These are phyloP conservation scores for Sphagnum tenellum DNA, from an alignment of 225 moss, liverwort and hornwort genomes.

Conservation along the genomic window DNA sequence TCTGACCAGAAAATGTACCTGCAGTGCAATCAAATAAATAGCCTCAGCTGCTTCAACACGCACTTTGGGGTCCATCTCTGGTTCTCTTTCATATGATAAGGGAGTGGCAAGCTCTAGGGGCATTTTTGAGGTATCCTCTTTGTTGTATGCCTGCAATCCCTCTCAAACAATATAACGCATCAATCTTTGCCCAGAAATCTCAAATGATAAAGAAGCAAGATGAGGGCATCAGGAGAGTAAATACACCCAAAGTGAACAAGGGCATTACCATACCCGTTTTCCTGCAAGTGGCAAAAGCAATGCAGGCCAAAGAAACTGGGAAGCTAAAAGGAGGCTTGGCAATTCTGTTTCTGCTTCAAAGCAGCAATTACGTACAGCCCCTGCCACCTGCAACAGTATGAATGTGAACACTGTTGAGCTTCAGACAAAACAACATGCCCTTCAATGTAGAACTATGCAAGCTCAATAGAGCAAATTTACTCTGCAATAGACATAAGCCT, in stretches of 20 bases:
- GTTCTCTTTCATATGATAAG: constrained; percentile 69
- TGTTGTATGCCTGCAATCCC: constrained; percentile 33
- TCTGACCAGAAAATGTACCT: constrained; percentile 15
- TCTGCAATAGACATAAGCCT: too few species aligned
- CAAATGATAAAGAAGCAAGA: neutral
- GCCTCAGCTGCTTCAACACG: constrained; percentile 90
- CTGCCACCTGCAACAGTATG: constrained; percentile 39
- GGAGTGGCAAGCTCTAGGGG: constrained; percentile 84
- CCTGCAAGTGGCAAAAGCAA: constrained; percentile 79
- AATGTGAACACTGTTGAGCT: too few species aligned
- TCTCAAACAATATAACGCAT: neutral
- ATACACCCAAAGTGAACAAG: neutral
- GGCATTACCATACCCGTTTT: constrained; percentile 18
- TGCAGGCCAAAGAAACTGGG: constrained; percentile 92
- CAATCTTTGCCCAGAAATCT: neutral
- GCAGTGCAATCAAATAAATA: constrained; percentile 70
- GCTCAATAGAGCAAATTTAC: too few species aligned
- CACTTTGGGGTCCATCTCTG: constrained; percentile 72
- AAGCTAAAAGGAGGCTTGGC: constrained; percentile 65
- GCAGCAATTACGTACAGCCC: constrained; percentile 85
- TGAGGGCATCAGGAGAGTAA: neutral
- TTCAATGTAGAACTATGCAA: too few species aligned
- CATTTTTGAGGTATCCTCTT: constrained; percentile 73
- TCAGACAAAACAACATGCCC: too few species aligned
- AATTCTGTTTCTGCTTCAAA: constrained; percentile 79